These are phyloP conservation scores for Reticulascus tulasneorum DNA, from an alignment of 2,329 filamentous ascomycete genomes.

Conservation along the genomic window DNA sequence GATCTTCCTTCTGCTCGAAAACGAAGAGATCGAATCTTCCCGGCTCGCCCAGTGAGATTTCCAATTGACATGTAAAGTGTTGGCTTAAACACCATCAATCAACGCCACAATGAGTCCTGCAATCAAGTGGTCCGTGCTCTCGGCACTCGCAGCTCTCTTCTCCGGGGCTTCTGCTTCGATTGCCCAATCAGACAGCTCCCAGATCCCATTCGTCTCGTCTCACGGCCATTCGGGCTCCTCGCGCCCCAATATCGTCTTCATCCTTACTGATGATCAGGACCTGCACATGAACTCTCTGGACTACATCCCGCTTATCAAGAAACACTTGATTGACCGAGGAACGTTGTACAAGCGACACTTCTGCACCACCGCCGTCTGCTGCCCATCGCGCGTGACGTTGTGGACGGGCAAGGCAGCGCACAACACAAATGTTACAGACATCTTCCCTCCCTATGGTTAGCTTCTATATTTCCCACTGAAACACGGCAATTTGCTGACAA, in stretches of 20 bases:
- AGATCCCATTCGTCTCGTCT: background rate
- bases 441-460: constrained; percentile 34
- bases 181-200: background rate
- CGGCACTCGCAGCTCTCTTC: background rate
- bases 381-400: constrained; percentile 57
- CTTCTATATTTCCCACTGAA: background rate
- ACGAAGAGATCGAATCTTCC: no score
- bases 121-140: no score
- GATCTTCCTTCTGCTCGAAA: no score
- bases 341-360: constrained; percentile 57
- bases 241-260: constrained; percentile 56
- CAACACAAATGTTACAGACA: constrained; percentile 65
- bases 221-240: background rate
- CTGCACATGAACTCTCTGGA: constrained; percentile 54
- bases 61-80: no score
- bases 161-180: background rate
- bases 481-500: constrained; percentile 4
- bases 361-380: constrained; percentile 61
- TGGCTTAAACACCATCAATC: no score
- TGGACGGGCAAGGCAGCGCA: constrained; percentile 63
- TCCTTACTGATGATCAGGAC: constrained; percentile 64
- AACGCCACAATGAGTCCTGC: no score
- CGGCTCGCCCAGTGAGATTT: no score
- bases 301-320: constrained; percentile 52
- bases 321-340: constrained; percentile 51